Conservation (phyloP, 768 basidiomycete genomes). For the Podaxis sp. region DNA sequence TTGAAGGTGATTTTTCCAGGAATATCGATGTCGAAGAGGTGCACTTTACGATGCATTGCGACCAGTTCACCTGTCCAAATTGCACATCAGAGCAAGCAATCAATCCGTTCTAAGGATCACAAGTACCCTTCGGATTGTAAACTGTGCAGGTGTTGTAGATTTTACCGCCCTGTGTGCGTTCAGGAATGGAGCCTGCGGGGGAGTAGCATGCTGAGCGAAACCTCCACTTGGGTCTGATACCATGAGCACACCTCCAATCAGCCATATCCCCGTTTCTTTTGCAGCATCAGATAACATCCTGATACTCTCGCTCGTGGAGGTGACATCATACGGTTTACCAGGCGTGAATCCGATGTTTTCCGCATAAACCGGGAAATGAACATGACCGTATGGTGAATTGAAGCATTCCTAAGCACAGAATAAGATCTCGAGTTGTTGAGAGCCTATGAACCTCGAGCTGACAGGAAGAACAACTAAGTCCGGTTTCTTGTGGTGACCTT, state of each 20-base stretch:
- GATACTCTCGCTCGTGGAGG: slow-evolving; percentile 71
- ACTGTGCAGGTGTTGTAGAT: slow-evolving; percentile 94
- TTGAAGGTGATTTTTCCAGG: slow-evolving; percentile 90
- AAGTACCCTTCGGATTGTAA: slow-evolving; percentile 74
- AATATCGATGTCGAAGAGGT: slow-evolving; percentile 97
- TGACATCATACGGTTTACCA: slow-evolving; percentile 58
- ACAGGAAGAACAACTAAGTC: slow-evolving; percentile 86
- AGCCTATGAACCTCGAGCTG: slow-evolving; percentile 22
- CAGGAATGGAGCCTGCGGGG: slow-evolving; percentile 84
- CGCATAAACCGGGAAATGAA: slow-evolving; percentile 80
- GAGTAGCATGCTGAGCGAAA: background rate
- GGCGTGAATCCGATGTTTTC: slow-evolving; percentile 70
- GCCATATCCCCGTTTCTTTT: slow-evolving; percentile 76
- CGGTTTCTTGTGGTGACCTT: slow-evolving; percentile 56
- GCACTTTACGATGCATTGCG: slow-evolving; percentile 89
- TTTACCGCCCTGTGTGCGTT: slow-evolving; percentile 57
- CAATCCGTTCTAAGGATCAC: background rate
- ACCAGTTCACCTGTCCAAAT: slow-evolving; percentile 69
- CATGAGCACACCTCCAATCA: slow-evolving; percentile 76
- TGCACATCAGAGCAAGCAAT: slow-evolving; percentile 12
- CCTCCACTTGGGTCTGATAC: background rate
- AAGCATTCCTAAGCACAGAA: slow-evolving; percentile 69
- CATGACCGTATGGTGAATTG: slow-evolving; percentile 81
- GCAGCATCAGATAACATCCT: slow-evolving; percentile 81
- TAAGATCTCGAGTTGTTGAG: background rate